Evolutionary conservation across 1,284 basidiomycete species (phyloP), one percentile per base, ranked within the genome.

Genomic region (Melampsora americana): DNA sequence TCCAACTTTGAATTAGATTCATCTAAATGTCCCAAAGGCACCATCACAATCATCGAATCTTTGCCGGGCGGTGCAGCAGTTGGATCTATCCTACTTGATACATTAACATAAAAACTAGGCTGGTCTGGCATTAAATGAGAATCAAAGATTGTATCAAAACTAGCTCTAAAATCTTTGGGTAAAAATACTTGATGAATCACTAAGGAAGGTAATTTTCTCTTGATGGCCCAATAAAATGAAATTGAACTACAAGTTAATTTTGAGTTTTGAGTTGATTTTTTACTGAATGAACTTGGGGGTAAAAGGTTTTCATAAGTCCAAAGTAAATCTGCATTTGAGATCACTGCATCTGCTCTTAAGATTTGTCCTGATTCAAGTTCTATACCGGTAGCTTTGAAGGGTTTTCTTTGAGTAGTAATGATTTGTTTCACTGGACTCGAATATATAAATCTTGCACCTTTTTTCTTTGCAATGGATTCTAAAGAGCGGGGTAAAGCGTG

Each of bases 61-160:
- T 81, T 82, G 44, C 83, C 83, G 48, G 78, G 71, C 3, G 84
- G 84, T 6, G 84, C 83, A 28, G 84, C 84, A 3, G 78, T 66
- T 0, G 81, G 79, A 67, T 82, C 81, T 18, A 85, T 81, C 59
- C 84, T 80, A 5, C 84, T 84, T 1, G 86, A 85, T 0, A 86
- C 85, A 78, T 87, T 86, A 80, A 86, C 85, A 81, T 86, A 86
- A 81, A 86, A 86, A 14, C 84, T 85, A 0, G 86, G 86, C 72
- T 86, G 85, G 20, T 82, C 79, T 0, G 86, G 86, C 77, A 86
- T 83, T 18, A 82, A 80, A 60, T 85, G 84, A 6, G 83, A 80
- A 66, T 84, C 82, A 81, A 87, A 87, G 79, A 87, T 87, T 50
- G 84, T 83, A 77, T 86, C 85, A 79, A 86, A 87, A 79, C 79